phyloP scores from a whole-genome alignment of 2,329 filamentous ascomycete species.

The Fusarium sp. region DNA sequence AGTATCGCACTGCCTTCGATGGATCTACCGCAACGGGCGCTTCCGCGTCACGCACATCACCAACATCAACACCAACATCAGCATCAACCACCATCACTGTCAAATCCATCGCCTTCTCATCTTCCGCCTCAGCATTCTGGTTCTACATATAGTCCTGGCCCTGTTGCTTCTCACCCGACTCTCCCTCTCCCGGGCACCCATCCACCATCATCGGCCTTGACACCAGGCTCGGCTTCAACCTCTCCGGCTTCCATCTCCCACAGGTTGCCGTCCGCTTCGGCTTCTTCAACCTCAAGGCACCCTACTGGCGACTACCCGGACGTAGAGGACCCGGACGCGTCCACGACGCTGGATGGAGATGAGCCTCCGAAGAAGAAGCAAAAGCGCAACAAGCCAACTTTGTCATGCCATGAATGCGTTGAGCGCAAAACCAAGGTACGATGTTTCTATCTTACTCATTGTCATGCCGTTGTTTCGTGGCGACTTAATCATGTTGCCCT shows the following conservation, averaged over 20 bases:
- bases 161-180: constrained; percentile 23
- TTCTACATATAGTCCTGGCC: constrained; percentile 41
- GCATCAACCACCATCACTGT: constrained; percentile 29
- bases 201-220: constrained; percentile 42
- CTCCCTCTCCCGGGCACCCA: constrained; percentile 38
- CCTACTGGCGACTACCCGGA: constrained; percentile 39
- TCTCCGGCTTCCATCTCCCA: constrained; percentile 48
- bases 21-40: constrained; percentile 49
- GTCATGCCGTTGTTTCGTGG: constrained; percentile 8
- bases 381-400: constrained; percentile 85
- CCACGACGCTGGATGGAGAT: constrained; percentile 45
- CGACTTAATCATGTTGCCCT: not conserved
- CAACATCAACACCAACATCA: constrained; percentile 1
- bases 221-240: constrained; percentile 48
- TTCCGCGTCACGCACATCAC: constrained; percentile 43
- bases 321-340: constrained; percentile 42
- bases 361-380: constrained; percentile 76
- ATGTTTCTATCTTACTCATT: constrained; percentile 14
- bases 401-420: constrained; percentile 84
- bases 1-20: constrained; percentile 33
- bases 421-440: constrained; percentile 83
- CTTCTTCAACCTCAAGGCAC: constrained; percentile 36
- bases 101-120: constrained; percentile 40
- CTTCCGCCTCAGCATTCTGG: constrained; percentile 38
- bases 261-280: constrained; percentile 42